Evolutionary conservation across 495 filamentous ascomycete species (phyloP).

Genomic region (Hypoxylon crocopeplum): DNA sequence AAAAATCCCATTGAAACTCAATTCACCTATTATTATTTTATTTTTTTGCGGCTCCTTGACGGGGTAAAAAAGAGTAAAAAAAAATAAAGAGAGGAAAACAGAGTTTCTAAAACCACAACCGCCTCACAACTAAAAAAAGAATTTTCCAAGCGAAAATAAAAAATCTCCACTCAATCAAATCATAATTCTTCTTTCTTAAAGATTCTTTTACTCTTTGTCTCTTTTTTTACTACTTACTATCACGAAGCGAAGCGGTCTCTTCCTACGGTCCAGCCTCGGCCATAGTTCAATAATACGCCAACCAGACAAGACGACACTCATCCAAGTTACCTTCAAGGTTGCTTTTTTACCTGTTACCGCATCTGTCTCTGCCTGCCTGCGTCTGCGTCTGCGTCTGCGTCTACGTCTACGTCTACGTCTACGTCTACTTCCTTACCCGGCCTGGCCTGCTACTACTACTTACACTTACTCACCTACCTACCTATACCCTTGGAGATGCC

Average conservation of each 20-base stretch:
- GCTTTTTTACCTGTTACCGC: not conserved
- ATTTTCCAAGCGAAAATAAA: conserved; percentile 29
- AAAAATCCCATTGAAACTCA: conserved; percentile 33
- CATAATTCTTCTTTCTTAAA: conserved; percentile 19
- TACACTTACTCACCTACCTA: conserved; percentile 8
- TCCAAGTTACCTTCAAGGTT: not conserved
- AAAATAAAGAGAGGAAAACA: conserved; percentile 10
- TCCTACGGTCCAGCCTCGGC: conserved; percentile 35
- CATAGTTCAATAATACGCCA: conserved; percentile 12
- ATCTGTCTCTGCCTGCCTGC: not conserved
- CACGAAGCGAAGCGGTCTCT: conserved; percentile 39
- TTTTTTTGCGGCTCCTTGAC: conserved; percentile 38
- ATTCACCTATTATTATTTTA: conserved; percentile 10
- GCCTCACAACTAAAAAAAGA: conserved; percentile 38
- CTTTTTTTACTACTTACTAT: conserved; percentile 23
- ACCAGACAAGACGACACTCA: conserved; percentile 1
- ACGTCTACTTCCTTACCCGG: not conserved
- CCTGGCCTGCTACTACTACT: no score
- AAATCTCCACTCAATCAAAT: conserved; percentile 35
- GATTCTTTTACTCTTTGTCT: conserved; percentile 35
- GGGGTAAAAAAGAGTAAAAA: conserved; percentile 22
- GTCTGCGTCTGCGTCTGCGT: not conserved
- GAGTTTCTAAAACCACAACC: conserved; percentile 34
- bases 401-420: not conserved
- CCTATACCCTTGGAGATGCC: not conserved